Base-by-base conservation (phyloP, 305 asterid species). In the Striga hermonthica region DNA sequence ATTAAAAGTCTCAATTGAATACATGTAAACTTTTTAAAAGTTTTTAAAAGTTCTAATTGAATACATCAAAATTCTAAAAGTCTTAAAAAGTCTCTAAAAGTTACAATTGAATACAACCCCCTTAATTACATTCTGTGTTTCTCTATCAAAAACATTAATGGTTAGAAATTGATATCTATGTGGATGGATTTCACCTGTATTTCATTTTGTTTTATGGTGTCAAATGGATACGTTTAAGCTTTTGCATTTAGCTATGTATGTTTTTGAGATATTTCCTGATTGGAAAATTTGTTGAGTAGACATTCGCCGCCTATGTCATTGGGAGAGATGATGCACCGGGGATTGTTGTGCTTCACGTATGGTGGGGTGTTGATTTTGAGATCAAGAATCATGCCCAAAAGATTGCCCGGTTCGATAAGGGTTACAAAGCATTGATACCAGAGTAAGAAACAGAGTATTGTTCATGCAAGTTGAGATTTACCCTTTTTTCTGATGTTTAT, bases 361-460 rank as follows among this genome's bases (percentile, higher is more conserved):
- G 97, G 98, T 92, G 97, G 96, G 98, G 97, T 64, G 92, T 92
- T 57, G 98, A 92, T 76, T 92, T 76, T 74, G 97, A 92, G 88
- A 83, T 92, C 59, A 92, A 90, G 82, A 92, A 92, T 83, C 97
- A 92, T 22, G 98, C 98, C 7, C 75, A 80, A 78, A 92, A 82
- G 67, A 88, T 92, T 67, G 78, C 94, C 52, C 89, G 84, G 76
- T 86, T 92, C 63, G 90, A 80, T 70, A 67, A 78, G 4, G 98
- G 98, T 67, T 92, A 84, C 60, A 92, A 83, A 75, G 82, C 97
- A 47, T 83, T 92, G 62, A 92, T 92, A 66, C 97, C 98, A 0
- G 98, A 92, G 98, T 92, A 86, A 79, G 92, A 79, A 70, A 7
- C 50, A 8, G 13, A 4, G 14, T 45, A 8, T 4, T 43, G 1